Evolutionary conservation across 2,329 filamentous ascomycete genomes (phyloP), one percentile per base, ranked within the genome.

Genomic region (Ophiostoma australiae): DNA sequence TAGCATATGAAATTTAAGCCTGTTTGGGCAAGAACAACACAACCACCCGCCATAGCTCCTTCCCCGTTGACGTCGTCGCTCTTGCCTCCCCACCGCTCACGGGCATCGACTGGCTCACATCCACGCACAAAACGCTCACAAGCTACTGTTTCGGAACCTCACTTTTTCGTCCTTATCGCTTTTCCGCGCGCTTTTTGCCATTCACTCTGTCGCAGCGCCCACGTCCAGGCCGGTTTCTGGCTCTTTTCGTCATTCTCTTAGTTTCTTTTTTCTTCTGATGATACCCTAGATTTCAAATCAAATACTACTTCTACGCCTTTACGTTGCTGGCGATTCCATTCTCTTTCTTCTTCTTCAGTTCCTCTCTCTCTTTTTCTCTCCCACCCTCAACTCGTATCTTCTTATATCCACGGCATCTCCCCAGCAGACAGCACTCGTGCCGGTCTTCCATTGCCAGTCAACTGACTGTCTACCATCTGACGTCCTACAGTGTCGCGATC

Each of bases 81-180:
- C 17, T 17, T 37, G 61, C 31, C 66, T 44, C 52, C 61, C 35
- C 68, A 61, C 61, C 3, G 27, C 44, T 33, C 17, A 33, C 1
- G 27, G 35, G 17, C 48, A 69, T 69, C 70, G 67, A 68, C 33
- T 67, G 69, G 71, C 55, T 39, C 67, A 71, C 31, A 74, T 70
- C 35, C 67, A 70, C 39, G 73, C 73, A 74, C 73, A 74, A 74
- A 74, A 58, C 70, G 71, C 73, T 71, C 73, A 72, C 48, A 35
- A 15, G 39, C 61, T 65, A 37, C 17, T 37, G 44, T 33, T 55
- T 20, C 27, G 27, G 20, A 20, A 39, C 31, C n/a, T 52, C 67
- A 68, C 27, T 39, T 23, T 65, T 48, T 69, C 67, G 23, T 23
- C 70, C 5, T 63, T 4, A 35, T 35, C 41, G 8, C 4, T 3